A percentile compares a stretch with the other conserved stretches of the same genome.
Evolutionary conservation across 805 yeast genomes (phyloP).

Genomic region (Lipomyces lipofer): DNA sequence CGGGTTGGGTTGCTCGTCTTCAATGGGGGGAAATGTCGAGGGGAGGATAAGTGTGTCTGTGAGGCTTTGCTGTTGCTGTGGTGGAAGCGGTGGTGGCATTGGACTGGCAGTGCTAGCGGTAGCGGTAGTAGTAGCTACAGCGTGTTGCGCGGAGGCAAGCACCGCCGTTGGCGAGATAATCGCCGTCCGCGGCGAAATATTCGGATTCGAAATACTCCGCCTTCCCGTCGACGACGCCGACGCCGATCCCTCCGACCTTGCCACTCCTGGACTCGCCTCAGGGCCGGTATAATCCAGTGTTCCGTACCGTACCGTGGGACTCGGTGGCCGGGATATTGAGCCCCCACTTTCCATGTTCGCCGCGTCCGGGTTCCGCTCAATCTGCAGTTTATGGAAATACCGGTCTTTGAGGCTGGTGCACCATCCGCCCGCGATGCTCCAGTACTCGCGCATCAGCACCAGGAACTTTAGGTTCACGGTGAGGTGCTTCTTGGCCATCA

Average conservation of each 20-base stretch:
- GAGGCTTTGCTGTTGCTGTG: not conserved
- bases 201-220: constrained; percentile 9
- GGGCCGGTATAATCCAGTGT: constrained; percentile 29
- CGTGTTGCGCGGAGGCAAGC: not conserved
- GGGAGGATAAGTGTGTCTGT: constrained; percentile 24
- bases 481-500: constrained; percentile 38
- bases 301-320: constrained; percentile 31
- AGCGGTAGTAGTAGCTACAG: not conserved
- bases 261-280: constrained; percentile 19
- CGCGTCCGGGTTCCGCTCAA: constrained; percentile 21
- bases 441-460: constrained; percentile 39
- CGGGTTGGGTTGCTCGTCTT: constrained; percentile 30
- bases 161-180: not conserved
- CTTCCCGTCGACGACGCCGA: constrained; percentile 15
- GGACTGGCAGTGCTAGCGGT: not conserved
- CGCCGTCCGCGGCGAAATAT: not conserved
- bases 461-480: constrained; percentile 38
- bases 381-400: constrained; percentile 33
- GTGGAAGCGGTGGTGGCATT: constrained; percentile 3
- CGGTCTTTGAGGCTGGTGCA: constrained; percentile 40
- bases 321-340: constrained; percentile 29
- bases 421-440: constrained; percentile 42
- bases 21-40: constrained; percentile 26
- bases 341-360: constrained; percentile 5
- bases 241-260: constrained; percentile 23